phyloP scores from a whole-genome alignment of 306 rosid genomes.

The Hippophae tibetana region DNA sequence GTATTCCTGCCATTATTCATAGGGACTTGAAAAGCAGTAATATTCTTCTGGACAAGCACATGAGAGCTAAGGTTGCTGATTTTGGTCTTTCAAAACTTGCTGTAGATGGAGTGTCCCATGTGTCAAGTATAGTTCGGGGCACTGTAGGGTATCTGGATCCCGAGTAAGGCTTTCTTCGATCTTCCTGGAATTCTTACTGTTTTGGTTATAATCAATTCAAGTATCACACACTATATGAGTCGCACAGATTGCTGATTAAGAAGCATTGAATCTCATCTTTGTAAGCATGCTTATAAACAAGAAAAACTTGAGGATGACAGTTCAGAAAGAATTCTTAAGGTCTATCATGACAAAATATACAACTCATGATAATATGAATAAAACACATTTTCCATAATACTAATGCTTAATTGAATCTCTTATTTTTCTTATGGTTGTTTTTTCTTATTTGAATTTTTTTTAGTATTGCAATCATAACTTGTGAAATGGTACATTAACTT shows the following conservation, averaged over 20 bases:
- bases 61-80: constrained; percentile 94
- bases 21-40: constrained; percentile 94
- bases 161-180: constrained; percentile 52
- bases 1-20: constrained; percentile 85
- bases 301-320: not conserved
- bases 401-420: no score
- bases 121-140: constrained; percentile 92
- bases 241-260: not conserved
- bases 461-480: not conserved
- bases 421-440: not conserved
- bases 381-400: no score
- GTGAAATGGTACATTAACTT: no score
- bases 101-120: constrained; percentile 89
- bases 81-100: constrained; percentile 97
- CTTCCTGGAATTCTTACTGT: constrained; percentile 4
- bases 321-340: not conserved
- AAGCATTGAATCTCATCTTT: not conserved
- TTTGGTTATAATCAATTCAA: constrained; percentile 12
- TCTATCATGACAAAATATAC: no score
- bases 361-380: no score
- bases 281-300: not conserved
- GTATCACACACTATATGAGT: constrained; percentile 11
- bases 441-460: not conserved
- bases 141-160: constrained; percentile 97
- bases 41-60: constrained; percentile 80